Evolutionary conservation across 768 basidiomycete species (phyloP).

Genomic region (Amanita brunnescens): DNA sequence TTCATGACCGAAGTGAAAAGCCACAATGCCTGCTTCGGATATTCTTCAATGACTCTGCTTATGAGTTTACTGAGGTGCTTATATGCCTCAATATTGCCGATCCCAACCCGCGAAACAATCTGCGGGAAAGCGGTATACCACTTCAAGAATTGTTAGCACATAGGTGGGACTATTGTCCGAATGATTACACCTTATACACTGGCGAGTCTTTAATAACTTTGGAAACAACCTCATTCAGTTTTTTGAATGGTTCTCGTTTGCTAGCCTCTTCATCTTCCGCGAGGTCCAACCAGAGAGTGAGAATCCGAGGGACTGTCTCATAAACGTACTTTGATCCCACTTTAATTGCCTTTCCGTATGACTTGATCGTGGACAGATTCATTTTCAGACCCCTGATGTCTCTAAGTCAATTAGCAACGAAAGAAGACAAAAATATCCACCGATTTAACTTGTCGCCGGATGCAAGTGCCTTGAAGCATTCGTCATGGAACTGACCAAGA

Average conservation of each 20-base stretch:
- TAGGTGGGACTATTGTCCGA: not conserved
- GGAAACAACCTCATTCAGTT: constrained; percentile 49
- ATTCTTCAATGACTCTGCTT: constrained; percentile 60
- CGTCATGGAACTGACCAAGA: constrained; percentile 84
- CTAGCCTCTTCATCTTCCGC: constrained; percentile 46
- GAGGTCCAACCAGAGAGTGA: constrained; percentile 91
- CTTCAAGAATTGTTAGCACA: constrained; percentile 29
- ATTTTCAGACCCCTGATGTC: constrained; percentile 47
- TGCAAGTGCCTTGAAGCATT: constrained; percentile 52
- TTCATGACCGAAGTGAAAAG: constrained; percentile 83
- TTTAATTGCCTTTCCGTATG: constrained; percentile 63
- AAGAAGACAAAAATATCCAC: constrained; percentile 19
- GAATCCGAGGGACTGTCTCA: constrained; percentile 86
- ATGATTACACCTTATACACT: constrained; percentile 59
- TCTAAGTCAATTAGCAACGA: not conserved
- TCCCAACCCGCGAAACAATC: constrained; percentile 89
- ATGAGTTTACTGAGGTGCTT: constrained; percentile 59
- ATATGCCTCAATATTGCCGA: constrained; percentile 55
- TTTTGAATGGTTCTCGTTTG: constrained; percentile 33
- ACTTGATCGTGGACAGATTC: constrained; percentile 55
- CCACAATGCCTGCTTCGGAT: constrained; percentile 92
- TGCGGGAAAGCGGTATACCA: constrained; percentile 97
- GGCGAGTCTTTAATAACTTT: constrained; percentile 54
- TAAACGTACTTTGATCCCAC: constrained; percentile 93
- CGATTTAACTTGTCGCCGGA: constrained; percentile 34